These are phyloP conservation scores for Fonsecaea pugnacius DNA, from an alignment of 2,329 filamentous ascomycete species.

Conservation along the genomic window DNA sequence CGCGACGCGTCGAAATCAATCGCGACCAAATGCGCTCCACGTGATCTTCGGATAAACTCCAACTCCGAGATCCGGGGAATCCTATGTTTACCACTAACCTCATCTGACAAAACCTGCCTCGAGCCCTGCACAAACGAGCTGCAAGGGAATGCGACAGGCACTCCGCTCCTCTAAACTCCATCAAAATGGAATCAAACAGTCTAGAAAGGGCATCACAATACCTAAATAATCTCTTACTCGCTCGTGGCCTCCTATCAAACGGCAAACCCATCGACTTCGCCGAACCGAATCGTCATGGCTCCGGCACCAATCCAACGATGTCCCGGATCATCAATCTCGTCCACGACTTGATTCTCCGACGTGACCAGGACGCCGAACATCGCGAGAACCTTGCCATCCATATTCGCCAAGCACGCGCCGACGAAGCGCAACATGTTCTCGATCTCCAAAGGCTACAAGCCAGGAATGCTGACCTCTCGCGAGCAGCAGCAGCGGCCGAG, in stretches of 20 bases:
- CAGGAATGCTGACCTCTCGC: conserved; percentile 60
- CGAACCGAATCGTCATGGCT: conserved; percentile 66
- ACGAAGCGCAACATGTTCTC: conserved; percentile 72
- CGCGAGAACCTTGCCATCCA: conserved; percentile 80
- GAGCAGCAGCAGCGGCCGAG: conserved; percentile 63
- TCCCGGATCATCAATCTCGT: conserved; percentile 87
- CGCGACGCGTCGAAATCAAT: not conserved
- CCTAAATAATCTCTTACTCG: conserved; percentile 68
- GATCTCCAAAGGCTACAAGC: conserved; percentile 65
- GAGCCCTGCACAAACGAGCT: not conserved
- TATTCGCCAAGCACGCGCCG: conserved; percentile 74
- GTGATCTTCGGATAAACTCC: not conserved
- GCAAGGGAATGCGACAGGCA: not conserved
- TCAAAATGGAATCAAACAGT: conserved; percentile 32
- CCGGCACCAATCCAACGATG: conserved; percentile 69
- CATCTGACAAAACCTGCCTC: not conserved
- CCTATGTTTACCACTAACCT: conserved; percentile 26
- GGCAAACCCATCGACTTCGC: conserved; percentile 75
- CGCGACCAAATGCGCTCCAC: not conserved
- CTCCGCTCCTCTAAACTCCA: not conserved
- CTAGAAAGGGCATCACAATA: conserved; percentile 66
- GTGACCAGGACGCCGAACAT: conserved; percentile 89
- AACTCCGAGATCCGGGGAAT: not conserved
- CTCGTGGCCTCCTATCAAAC: conserved; percentile 65
- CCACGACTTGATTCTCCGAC: conserved; percentile 86